Conservation (phyloP, 2,329 filamentous ascomycete species). For the Mariannaea elegans region DNA sequence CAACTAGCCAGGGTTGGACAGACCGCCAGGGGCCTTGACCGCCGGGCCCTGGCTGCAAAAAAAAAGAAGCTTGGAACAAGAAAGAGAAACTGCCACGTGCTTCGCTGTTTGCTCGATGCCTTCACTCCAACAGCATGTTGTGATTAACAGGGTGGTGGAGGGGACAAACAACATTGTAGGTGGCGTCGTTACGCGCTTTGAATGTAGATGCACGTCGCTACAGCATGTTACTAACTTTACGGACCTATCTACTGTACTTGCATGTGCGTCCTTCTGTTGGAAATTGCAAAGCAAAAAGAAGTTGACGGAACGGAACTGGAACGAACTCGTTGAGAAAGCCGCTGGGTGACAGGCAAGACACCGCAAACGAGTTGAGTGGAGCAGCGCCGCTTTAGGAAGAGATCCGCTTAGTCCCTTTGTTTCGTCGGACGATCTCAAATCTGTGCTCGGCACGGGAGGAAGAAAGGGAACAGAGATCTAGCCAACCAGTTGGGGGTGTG, state of each 20-base stretch:
- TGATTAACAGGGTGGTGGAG: neutral
- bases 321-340: conserved; percentile 38
- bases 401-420: conserved; percentile 6
- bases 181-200: conserved; percentile 2
- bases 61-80: conserved; percentile 6
- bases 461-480: neutral
- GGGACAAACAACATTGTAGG: neutral
- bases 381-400: conserved; percentile 9
- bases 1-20: neutral
- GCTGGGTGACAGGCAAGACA: neutral
- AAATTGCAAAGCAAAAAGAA: neutral
- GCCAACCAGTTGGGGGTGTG: neutral
- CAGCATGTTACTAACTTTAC: neutral
- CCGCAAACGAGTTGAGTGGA: conserved; percentile 7
- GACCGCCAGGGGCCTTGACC: neutral
- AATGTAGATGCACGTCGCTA: neutral
- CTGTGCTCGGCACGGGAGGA: conserved; percentile 20
- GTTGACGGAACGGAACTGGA: neutral
- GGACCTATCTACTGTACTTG: neutral
- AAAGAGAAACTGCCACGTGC: conserved; percentile 7
- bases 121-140: neutral
- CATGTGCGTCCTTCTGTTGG: conserved; percentile 5
- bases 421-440: conserved; percentile 19
- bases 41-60: conserved; percentile 1
- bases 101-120: neutral